These are phyloP conservation scores for Mallotus repandus DNA, from an alignment of 441 rosid genomes.

Conservation along the genomic window DNA sequence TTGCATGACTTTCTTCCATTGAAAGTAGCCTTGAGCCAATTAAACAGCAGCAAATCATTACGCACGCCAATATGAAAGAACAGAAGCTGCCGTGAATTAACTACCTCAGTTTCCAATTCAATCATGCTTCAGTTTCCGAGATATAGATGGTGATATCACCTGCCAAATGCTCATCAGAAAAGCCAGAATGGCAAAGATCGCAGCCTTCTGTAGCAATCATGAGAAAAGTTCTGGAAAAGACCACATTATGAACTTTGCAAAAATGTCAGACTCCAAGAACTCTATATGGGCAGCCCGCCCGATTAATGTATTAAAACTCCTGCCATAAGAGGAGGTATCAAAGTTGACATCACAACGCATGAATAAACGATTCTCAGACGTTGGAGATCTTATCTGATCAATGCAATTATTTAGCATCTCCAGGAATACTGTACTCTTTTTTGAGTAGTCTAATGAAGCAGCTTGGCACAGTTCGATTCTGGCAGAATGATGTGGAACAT, in stretches of 20 bases:
- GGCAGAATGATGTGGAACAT: constrained; percentile 97
- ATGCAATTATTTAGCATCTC: constrained; percentile 89
- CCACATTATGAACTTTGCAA: constrained; percentile 91
- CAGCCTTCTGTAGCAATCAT: constrained; percentile 24
- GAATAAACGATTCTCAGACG: constrained; percentile 62
- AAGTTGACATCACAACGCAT: constrained; percentile 93
- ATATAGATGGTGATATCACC: too few relatives aligned
- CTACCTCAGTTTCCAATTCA: too few relatives aligned
- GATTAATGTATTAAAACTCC: constrained; percentile 74
- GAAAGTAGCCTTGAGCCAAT: too few relatives aligned
- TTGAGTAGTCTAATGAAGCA: constrained; percentile 71
- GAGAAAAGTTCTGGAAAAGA: constrained; percentile 76
- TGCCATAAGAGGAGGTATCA: constrained; percentile 67
- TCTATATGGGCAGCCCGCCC: constrained; percentile 97
- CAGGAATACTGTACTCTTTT: constrained; percentile 66
- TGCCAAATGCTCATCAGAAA: too few relatives aligned
- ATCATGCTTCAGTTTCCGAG: too few relatives aligned
- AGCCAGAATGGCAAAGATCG: too few relatives aligned
- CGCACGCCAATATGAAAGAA: too few relatives aligned
- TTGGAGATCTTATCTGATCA: constrained; percentile 85
- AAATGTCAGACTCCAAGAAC: constrained; percentile 83
- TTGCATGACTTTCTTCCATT: too few relatives aligned
- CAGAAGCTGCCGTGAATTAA: too few relatives aligned
- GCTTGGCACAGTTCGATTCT: constrained; percentile 77
- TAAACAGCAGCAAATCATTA: too few relatives aligned